These are phyloP conservation scores for Haplosporangium sp. DNA, from an alignment of 371 early-diverging fungal genomes.

Conservation along the genomic window DNA sequence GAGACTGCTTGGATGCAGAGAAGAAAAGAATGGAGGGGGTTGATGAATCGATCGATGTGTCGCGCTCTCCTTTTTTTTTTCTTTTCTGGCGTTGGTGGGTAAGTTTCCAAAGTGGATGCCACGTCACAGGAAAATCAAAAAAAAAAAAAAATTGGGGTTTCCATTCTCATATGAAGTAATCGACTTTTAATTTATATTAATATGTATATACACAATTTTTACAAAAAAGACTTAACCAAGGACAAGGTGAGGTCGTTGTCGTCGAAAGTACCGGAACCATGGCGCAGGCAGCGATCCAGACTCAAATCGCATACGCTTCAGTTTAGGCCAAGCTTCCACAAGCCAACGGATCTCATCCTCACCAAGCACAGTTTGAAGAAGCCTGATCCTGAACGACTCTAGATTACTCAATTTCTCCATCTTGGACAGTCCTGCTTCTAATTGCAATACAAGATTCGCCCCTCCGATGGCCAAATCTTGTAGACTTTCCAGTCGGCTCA, in stretches of 20 bases:
- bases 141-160: background rate
- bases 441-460: conserved; percentile 17
- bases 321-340: conserved; percentile 47
- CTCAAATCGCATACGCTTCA: conserved; percentile 44
- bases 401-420: conserved; percentile 29
- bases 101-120: background rate
- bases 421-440: conserved; percentile 33
- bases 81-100: background rate
- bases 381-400: conserved; percentile 33
- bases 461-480: conserved; percentile 44
- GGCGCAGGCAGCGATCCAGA: conserved; percentile 29
- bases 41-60: conserved; percentile 2
- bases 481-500: conserved; percentile 33
- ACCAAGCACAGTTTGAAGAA: conserved; percentile 23
- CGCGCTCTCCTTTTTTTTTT: conserved; percentile 13
- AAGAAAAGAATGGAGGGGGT: conserved; percentile 7
- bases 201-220: too few relatives aligned
- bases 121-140: conserved; percentile 10
- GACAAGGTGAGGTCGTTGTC: conserved; percentile 38
- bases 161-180: too few relatives aligned
- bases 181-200: too few relatives aligned
- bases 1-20: conserved; percentile 1
- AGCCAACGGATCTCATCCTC: conserved; percentile 56
- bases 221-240: conserved; percentile 15
- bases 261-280: conserved; percentile 49